Conservation (phyloP, 2,329 filamentous ascomycete species). For the Mycosphaerella arachidis region DNA sequence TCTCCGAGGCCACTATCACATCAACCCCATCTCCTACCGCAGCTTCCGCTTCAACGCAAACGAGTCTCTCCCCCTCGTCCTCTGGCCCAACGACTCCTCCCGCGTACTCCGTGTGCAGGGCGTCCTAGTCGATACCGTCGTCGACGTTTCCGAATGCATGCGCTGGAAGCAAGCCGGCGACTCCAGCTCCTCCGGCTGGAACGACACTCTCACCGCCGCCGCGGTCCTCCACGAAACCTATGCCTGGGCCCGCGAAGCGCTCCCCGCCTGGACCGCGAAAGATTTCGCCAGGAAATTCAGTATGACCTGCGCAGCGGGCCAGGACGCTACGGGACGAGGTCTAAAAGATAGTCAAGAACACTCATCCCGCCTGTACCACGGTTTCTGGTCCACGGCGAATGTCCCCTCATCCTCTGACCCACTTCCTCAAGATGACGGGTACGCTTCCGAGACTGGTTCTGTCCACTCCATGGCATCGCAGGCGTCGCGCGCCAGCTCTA, state of each 20-base stretch:
- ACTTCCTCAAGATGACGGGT: neutral
- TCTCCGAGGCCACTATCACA: slow-evolving; percentile 5
- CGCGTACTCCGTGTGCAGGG: slow-evolving; percentile 6
- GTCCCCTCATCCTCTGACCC: neutral
- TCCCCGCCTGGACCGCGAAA: neutral
- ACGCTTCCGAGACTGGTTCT: neutral
- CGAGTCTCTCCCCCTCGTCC: slow-evolving; percentile 3
- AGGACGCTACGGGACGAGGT: slow-evolving; percentile 5
- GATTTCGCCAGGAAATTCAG: slow-evolving; percentile 4
- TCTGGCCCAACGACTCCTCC: slow-evolving; percentile 11
- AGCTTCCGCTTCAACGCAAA: slow-evolving; percentile 12
- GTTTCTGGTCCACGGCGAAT: slow-evolving; percentile 4
- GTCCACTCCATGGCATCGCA: neutral
- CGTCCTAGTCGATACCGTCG: slow-evolving; percentile 1
- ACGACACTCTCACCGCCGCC: slow-evolving; percentile 7
- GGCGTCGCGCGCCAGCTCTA: neutral
- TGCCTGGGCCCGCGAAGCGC: slow-evolving; percentile 1
- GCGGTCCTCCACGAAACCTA: slow-evolving; percentile 7
- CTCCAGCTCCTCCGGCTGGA: neutral
- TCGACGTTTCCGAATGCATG: slow-evolving; percentile 7
- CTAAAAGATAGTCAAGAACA: neutral
- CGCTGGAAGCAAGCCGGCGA: slow-evolving; percentile 8
- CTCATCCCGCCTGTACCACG: slow-evolving; percentile 3
- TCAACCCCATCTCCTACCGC: slow-evolving; percentile 11
- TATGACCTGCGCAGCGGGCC: slow-evolving; percentile 6